Evolutionary conservation across 768 basidiomycete genomes (phyloP), one percentile per base, ranked within the genome.

Genomic region (Agrocybe praecox): DNA sequence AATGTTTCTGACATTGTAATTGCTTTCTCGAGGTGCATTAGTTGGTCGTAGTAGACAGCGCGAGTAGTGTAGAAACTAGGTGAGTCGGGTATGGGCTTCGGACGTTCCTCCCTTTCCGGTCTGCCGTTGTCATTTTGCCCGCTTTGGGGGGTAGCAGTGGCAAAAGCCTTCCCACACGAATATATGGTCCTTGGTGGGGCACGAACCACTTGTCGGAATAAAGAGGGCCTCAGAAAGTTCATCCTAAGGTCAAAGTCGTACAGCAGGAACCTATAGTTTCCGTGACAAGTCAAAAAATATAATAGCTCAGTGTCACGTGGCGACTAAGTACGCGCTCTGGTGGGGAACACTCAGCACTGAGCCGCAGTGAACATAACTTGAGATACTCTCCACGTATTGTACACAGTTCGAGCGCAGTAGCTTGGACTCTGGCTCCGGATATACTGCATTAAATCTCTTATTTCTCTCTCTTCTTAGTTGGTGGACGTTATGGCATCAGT

Each of bases 1-100:
- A 83, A 80, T 2, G 69, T 67, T n/a, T 85, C 84, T 3, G 87
- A 75, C 43, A 79, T 73, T 24, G 77, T 68, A 26, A 90, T 78
- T 50, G 90, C 87, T 11, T 74, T 74, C 65, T 94, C 85, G 17
- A 96, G 82, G 43, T 80, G 74, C 44, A 76, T 73, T 43, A 95
- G 72, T 54, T 86, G 82, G 71, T 95, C 90, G 69, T 87, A 87
- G 76, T 87, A 95, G 21, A 76, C 75, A 1, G 90, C 76, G 32
- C 88, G 86, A 15, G 87, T 88, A 17, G 94, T 93, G 76, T 92
- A 97, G 75, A 94, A 96, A 47, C 83, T 85, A 19, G 92, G 84
- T 8, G 92, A 89, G 18, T 79, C 72, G 0, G 92, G 92, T 54
- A 69, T 60, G 12, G 67, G 61, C 57, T 69, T 70, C 10, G 49